Evolutionary conservation across 495 filamentous ascomycete genomes (phyloP), one percentile per base, ranked within the genome.

Genomic region (Hypoxylon fuscum): DNA sequence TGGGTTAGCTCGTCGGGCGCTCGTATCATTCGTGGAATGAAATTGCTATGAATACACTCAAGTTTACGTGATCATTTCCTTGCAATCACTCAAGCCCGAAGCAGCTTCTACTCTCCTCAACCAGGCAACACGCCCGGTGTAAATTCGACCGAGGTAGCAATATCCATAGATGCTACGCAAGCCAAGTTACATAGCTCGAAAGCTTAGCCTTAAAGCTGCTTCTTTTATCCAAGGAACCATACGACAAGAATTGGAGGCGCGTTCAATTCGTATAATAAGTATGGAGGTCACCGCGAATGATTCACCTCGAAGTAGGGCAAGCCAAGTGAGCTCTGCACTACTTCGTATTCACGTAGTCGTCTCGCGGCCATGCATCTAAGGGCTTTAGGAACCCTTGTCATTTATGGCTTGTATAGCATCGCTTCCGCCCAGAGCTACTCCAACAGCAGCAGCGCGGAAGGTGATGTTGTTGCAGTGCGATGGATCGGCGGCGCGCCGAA

Each of bases 401-500:
- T 64, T 23, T 17, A 41, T 18, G 32, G 56, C 22, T n/a, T 58
- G 8, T 37, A 14, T 22, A 57, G 23, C n/a, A n/a, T 50, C n/a
- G 47, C 29, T 18, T 52, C 52, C 5, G 52, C 63, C 15, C 56
- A 57, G 53, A 47, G 20, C 17, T 53, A 46, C 29, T 11, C 17
- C 15, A 61, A 54, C 22, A 25, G 20, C 25, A 66, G n/a, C 18
- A 61, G 38, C 51, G 55, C 45, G 12, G 55, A 50, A 25, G n/a
- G 35, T 7, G 56, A 70, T 29, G 37, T 32, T 4, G 60, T 70
- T 27, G 40, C 65, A 14, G 68, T 80, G 14, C 68, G 59, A 25
- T 80, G 77, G 77, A 35, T 80, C n/a, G 76, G 74, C 18, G 63
- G 71, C 9, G 63, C 64, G 2, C 76, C 77, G 2, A 41, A 59